Percentiles rank a stretch among this genome's conserved stretches.
Conservation (phyloP, 495 filamentous ascomycete genomes). For the Rhypophila decipiens region DNA sequence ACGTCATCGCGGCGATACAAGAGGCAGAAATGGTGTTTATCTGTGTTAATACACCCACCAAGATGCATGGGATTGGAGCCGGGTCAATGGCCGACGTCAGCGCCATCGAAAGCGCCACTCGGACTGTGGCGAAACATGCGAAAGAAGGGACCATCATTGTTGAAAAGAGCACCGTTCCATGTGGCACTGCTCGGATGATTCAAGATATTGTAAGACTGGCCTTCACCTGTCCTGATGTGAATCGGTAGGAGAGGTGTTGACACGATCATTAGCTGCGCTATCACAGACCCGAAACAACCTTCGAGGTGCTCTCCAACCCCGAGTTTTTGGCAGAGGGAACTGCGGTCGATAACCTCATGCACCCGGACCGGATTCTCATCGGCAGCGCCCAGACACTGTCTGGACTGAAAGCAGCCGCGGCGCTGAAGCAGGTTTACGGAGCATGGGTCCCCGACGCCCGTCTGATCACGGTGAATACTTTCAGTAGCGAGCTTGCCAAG, state of each 20-base stretch:
- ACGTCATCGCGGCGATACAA: slow-evolving; percentile 52
- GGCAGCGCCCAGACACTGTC: slow-evolving; percentile 54
- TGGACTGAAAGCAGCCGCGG: slow-evolving; percentile 55
- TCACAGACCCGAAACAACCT: slow-evolving; percentile 52
- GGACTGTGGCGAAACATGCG: slow-evolving; percentile 60
- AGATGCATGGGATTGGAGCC: slow-evolving; percentile 60
- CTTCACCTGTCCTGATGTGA: too few relatives aligned
- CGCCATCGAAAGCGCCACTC: slow-evolving; percentile 62
- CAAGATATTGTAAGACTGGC: slow-evolving; percentile 51
- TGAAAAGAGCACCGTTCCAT: slow-evolving; percentile 81
- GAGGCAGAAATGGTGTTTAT: slow-evolving; percentile 73
- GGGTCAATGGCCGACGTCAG: slow-evolving; percentile 68
- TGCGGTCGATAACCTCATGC: slow-evolving; percentile 61
- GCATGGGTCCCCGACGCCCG: slow-evolving; percentile 61
- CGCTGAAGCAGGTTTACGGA: slow-evolving; percentile 59
- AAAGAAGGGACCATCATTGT: slow-evolving; percentile 66
- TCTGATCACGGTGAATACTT: slow-evolving; percentile 68
- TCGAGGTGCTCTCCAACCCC: slow-evolving; percentile 78
- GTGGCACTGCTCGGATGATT: slow-evolving; percentile 65
- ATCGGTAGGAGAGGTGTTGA: too few relatives aligned
- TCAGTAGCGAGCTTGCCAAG: slow-evolving; percentile 77
- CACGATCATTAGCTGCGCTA: slow-evolving; percentile 28
- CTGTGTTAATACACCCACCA: slow-evolving; percentile 78
- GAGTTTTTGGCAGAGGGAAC: slow-evolving; percentile 80
- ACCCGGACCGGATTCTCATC: slow-evolving; percentile 74